A percentile compares a stretch with the other conserved stretches of the same genome.
phyloP scores from a whole-genome alignment of 2,329 filamentous ascomycete species.

The Fusarium secorum region DNA sequence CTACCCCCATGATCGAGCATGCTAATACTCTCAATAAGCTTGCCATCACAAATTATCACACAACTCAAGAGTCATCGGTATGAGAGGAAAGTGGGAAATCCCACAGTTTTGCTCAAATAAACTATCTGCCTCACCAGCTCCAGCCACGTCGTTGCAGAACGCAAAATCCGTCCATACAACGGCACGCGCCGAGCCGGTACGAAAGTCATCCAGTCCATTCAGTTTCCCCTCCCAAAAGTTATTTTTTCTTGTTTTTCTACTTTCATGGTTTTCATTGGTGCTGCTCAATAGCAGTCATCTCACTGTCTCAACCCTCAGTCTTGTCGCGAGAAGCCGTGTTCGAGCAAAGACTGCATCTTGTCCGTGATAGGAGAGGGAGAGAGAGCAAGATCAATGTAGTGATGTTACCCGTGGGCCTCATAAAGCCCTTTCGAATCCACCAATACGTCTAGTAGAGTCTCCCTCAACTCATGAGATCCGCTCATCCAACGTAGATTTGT shows the following conservation, averaged over 20 bases:
- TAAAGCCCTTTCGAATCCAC: conserved; percentile 22
- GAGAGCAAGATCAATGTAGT: conserved; percentile 18
- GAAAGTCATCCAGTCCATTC: conserved; percentile 35
- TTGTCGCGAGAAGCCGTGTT: conserved; percentile 19
- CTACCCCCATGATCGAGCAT: not conserved
- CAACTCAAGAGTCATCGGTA: not conserved
- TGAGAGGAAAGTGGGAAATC: conserved; percentile 35
- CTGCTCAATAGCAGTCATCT: conserved; percentile 26
- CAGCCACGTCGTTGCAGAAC: conserved; percentile 12
- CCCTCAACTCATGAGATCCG: conserved; percentile 41
- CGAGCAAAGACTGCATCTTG: conserved; percentile 21
- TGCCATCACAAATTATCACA: not conserved
- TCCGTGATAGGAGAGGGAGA: conserved; percentile 13
- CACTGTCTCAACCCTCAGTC: conserved; percentile 11
- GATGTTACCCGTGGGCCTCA: conserved; percentile 22
- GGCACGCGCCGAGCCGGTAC: conserved; percentile 34
- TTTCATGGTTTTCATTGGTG: conserved; percentile 28
- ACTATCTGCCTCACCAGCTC: conserved; percentile 39
- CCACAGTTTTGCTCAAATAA: conserved; percentile 40
- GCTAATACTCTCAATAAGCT: not conserved
- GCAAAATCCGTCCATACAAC: conserved; percentile 7
- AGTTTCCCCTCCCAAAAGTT: conserved; percentile 38
- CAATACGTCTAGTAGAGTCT: conserved; percentile 40
- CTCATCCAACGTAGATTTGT: conserved; percentile 47
- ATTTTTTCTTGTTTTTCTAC: conserved; percentile 41